A percentile compares a stretch with the other conserved stretches of the same genome.
phyloP scores from a whole-genome alignment of 2,329 filamentous ascomycete species.

The Curvularia lunata region DNA sequence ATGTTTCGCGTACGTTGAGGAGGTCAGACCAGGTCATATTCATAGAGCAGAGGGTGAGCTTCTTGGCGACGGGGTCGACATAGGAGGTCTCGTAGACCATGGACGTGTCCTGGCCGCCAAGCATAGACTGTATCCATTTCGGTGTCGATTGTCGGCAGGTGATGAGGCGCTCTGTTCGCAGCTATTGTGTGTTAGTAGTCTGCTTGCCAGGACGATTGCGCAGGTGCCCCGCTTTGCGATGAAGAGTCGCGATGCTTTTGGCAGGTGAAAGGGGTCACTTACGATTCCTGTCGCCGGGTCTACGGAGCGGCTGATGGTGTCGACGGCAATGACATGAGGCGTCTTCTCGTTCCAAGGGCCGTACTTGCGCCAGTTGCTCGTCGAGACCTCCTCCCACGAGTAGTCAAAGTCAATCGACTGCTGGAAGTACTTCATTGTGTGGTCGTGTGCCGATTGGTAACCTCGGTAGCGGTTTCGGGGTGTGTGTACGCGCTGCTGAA shows the following conservation, averaged over 20 bases:
- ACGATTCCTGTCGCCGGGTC: constrained; percentile 71
- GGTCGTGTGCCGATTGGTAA: constrained; percentile 25
- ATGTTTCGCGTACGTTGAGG: constrained; percentile 89
- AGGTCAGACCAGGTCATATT: constrained; percentile 94
- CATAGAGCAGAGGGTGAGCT: constrained; percentile 94
- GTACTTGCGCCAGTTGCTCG: constrained; percentile 98
- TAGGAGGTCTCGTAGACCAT: constrained; percentile 96
- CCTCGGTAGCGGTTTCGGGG: background rate
- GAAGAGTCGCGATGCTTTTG: constrained; percentile 5
- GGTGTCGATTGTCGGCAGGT: constrained; percentile 71
- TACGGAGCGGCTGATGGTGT: constrained; percentile 79
- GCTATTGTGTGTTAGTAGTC: constrained; percentile 49
- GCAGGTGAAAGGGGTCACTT: constrained; percentile 46
- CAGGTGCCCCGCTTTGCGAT: constrained; percentile 3
- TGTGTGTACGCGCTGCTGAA: constrained; percentile 9
- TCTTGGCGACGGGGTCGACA: constrained; percentile 81
- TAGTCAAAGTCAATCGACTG: constrained; percentile 92
- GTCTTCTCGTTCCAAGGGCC: constrained; percentile 98
- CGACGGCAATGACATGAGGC: constrained; percentile 94
- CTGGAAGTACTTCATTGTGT: constrained; percentile 90
- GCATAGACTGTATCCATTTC: constrained; percentile 78
- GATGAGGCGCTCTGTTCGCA: constrained; percentile 74
- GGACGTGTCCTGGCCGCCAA: constrained; percentile 80
- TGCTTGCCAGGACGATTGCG: background rate
- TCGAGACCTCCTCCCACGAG: constrained; percentile 97